Percentiles rank a stretch among this genome's conserved stretches.
phyloP scores from a whole-genome alignment of 2,329 filamentous ascomycete genomes.

The Diaporthe longicolla region DNA sequence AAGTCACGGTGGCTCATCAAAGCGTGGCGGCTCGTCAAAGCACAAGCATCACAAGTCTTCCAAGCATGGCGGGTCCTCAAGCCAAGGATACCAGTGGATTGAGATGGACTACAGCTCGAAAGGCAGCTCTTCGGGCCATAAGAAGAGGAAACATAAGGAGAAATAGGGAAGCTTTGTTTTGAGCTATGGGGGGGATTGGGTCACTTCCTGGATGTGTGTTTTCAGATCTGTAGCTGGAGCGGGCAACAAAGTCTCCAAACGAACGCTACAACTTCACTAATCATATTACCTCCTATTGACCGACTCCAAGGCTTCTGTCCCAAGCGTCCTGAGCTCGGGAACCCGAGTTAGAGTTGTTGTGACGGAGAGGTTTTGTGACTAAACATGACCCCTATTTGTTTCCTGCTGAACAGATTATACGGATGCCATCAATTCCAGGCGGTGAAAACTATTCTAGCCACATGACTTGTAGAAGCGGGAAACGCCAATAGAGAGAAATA shows the following conservation, averaged over 20 bases:
- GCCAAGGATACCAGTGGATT: conserved; percentile 37
- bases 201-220: not conserved
- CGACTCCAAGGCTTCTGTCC: not conserved
- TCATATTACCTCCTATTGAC: not conserved
- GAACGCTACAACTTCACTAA: not conserved
- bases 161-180: not conserved
- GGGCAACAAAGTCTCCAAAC: not conserved
- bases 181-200: too few species aligned
- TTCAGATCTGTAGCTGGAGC: not conserved
- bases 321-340: not conserved
- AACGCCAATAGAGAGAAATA: not conserved
- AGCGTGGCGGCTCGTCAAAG: conserved; percentile 34
- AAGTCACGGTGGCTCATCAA: conserved; percentile 39
- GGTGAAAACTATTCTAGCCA: not conserved
- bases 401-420: too few species aligned
- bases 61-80: conserved; percentile 26
- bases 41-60: conserved; percentile 38
- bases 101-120: conserved; percentile 36
- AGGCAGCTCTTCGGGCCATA: conserved; percentile 3
- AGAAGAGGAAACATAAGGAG: conserved; percentile 25
- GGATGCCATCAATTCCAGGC: not conserved
- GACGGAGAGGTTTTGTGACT: not conserved
- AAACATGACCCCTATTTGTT: not conserved
- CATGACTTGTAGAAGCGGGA: not conserved
- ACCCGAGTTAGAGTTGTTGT: not conserved